These are phyloP conservation scores for Prunus davidiana DNA, from an alignment of 306 rosid species.

Conservation along the genomic window DNA sequence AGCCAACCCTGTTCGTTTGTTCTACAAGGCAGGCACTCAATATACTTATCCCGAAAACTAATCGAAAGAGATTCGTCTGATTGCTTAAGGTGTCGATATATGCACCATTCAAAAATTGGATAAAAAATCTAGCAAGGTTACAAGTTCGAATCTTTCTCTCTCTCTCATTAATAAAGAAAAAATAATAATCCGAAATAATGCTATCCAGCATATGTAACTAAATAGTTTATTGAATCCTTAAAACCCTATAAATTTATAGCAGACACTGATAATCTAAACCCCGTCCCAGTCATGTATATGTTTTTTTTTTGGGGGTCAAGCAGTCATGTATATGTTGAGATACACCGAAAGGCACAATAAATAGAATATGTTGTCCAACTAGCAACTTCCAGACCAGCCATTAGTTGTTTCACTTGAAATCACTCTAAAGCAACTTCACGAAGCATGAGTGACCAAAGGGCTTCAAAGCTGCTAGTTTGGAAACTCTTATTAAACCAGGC, in stretches of 20 bases:
- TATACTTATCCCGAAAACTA: not conserved
- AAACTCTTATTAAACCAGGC: conserved; percentile 79
- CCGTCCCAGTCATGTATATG: too few relatives aligned
- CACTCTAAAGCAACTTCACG: conserved; percentile 45
- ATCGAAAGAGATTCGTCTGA: not conserved
- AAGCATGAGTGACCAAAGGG: conserved; percentile 70
- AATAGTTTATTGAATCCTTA: too few relatives aligned
- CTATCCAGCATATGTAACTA: not conserved
- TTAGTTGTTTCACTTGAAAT: conserved; percentile 1
- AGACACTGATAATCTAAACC: too few relatives aligned
- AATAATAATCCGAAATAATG: not conserved
- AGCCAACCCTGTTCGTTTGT: not conserved
- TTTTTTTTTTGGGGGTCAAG: too few relatives aligned
- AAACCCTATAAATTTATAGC: too few relatives aligned
- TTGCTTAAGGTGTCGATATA: not conserved
- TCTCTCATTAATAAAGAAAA: too few relatives aligned
- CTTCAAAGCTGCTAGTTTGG: conserved; percentile 35
- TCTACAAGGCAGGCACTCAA: not conserved
- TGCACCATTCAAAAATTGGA: not conserved
- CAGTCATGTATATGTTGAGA: too few relatives aligned
- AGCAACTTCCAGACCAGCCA: not conserved
- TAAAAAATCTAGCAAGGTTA: not conserved
- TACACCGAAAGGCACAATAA: too few relatives aligned
- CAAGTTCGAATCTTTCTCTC: not conserved
- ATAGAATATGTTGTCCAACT: not conserved